A percentile compares a stretch with the other conserved stretches of the same genome.
Conservation (phyloP, 1,284 basidiomycete genomes). For the Rhodotorula sp. region DNA sequence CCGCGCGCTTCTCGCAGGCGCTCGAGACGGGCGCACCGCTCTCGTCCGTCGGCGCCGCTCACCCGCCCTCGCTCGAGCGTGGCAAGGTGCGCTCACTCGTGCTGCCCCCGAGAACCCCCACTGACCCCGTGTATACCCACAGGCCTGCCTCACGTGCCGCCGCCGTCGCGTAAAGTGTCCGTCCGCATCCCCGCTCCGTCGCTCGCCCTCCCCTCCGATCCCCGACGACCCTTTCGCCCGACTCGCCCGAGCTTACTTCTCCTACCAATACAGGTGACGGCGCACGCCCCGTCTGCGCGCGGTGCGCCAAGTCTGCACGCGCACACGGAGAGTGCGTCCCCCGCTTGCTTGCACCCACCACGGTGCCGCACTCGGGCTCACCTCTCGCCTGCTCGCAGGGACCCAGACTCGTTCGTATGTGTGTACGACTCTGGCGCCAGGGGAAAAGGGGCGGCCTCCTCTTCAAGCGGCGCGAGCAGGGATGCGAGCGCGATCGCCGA, state of each 20-base stretch:
- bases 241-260: background rate
- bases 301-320: slow-evolving; percentile 3
- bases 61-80: slow-evolving; percentile 11
- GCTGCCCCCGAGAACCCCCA: too few relatives aligned
- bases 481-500: background rate
- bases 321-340: slow-evolving; percentile 13
- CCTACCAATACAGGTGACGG: slow-evolving; percentile 1
- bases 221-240: too few relatives aligned
- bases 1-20: slow-evolving; percentile 1
- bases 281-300: background rate
- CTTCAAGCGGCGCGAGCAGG: background rate
- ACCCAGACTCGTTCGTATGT: slow-evolving; percentile 12
- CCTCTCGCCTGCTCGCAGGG: background rate
- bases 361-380: background rate
- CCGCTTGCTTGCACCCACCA: background rate
- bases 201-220: too few relatives aligned
- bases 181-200: background rate
- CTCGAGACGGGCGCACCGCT: slow-evolving; percentile 8
- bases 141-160: slow-evolving; percentile 17
- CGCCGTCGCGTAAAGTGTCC: slow-evolving; percentile 15
- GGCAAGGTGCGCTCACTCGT: slow-evolving; percentile 4
- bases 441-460: background rate
- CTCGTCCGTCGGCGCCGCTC: slow-evolving; percentile 1
- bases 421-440: slow-evolving; percentile 5
- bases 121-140: background rate